Conservation (phyloP, 306 rosid genomes). For the Hippophae tibetana region DNA sequence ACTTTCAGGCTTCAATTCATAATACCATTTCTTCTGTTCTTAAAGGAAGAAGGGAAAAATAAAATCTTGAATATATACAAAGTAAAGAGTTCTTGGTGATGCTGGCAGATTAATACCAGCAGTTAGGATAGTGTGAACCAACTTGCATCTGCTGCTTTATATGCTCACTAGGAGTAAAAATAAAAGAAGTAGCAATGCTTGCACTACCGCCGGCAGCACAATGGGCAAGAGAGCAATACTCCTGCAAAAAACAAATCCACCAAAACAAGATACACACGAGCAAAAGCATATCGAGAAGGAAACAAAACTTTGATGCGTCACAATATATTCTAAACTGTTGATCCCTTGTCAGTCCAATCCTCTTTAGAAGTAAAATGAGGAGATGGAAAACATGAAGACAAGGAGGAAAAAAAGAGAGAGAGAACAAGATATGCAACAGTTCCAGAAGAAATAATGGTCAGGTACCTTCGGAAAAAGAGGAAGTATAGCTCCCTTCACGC, state of each 20-base stretch:
- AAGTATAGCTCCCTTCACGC: constrained; percentile 78
- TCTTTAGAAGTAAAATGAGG: constrained; percentile 1
- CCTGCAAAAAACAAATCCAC: constrained; percentile 39
- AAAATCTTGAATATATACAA: constrained; percentile 7
- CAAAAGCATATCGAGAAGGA: no score
- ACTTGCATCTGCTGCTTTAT: constrained; percentile 99
- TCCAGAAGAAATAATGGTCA: constrained; percentile 13
- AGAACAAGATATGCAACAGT: constrained; percentile 1
- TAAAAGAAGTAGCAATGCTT: constrained; percentile 89
- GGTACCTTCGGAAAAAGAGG: constrained; percentile 70
- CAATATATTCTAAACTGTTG: constrained; percentile 1
- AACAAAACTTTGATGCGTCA: neutral
- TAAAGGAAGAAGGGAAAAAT: constrained; percentile 1
- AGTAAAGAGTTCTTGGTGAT: constrained; percentile 13
- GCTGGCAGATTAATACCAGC: constrained; percentile 57
- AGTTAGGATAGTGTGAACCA: constrained; percentile 65
- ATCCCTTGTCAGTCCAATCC: neutral
- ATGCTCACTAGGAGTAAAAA: constrained; percentile 92
- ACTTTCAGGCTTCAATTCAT: neutral
- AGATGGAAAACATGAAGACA: constrained; percentile 9
- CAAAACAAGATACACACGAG: no score
- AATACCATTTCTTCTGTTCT: constrained; percentile 1
- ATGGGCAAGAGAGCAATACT: constrained; percentile 66
- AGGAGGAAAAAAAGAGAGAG: constrained; percentile 1
- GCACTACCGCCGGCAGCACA: constrained; percentile 90